Evolutionary conservation across 2,329 filamentous ascomycete species (phyloP), one percentile per base, ranked within the genome.

Genomic region (Chrysoporthe deuterocubensis): DNA sequence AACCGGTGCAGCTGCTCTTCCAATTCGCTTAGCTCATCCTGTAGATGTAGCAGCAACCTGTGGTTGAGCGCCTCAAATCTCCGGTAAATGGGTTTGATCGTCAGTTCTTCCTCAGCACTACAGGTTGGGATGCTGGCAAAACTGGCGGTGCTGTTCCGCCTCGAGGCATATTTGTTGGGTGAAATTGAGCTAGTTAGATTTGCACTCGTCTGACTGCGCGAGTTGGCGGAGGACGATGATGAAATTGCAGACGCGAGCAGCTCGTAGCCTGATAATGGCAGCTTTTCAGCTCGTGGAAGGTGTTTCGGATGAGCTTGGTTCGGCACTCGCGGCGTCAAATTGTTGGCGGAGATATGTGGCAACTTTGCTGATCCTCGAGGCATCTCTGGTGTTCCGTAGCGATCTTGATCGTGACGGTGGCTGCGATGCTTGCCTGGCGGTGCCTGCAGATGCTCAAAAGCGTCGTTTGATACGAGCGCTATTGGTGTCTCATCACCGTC

Each of bases 1-100:
- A 96, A 79, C 0, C 83, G 82, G 21, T 87, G 86, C 0, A 97
- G 84, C 67, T 94, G 89, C 73, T 93, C 90, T 78, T 97, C 94
- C 48, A 97, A 82, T 73, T 95, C 91, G 42, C 85, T 84, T 21
- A 97, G 87, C 76, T 97, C 93, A 75, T 97, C 93, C 77, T 97
- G 94, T 18, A 97, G 83, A 70, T 96, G 90, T 0, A 97, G 82
- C 2, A 97, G 81, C 2, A 97, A 81, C 2, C 94, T 89, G 76
- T 97, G 93, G 73, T 96, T 94, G 21, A 97, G 81, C 13, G 88
- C 85, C 75, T 92, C 90, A 74, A 97, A 97, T 67, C 90, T 90
- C 56, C 94, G 88, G 77, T 97, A 97, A 68, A 97, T 85, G 0
- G 93, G 92, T 58, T 75, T 79, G 43, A 84, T 73, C 0, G 71